Evolutionary conservation across 768 basidiomycete species (phyloP).

Genomic region (Gelatoporia subvermispora): DNA sequence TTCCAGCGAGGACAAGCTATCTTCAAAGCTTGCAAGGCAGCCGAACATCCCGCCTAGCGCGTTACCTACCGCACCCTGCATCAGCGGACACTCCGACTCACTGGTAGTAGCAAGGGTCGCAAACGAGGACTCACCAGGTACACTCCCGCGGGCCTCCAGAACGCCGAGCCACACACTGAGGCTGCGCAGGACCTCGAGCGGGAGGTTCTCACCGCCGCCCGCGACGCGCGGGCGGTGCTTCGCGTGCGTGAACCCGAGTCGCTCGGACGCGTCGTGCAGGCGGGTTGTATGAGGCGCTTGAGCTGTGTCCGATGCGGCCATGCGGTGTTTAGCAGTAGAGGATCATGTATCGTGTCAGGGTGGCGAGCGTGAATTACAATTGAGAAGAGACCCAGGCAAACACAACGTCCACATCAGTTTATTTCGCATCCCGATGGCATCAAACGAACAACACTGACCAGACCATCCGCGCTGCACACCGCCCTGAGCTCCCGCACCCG

Average conservation of each 20-base stretch:
- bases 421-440: too few relatives aligned
- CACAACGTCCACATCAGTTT: too few relatives aligned
- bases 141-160: conserved; percentile 53
- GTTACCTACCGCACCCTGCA: conserved; percentile 31
- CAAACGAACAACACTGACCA: too few relatives aligned
- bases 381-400: too few relatives aligned
- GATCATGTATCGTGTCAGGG: too few relatives aligned
- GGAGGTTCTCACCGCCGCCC: conserved; percentile 49
- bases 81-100: too few relatives aligned
- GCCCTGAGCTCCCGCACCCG: not conserved
- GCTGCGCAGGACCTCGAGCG: conserved; percentile 49
- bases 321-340: too few relatives aligned
- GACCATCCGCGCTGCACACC: not conserved
- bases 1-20: conserved; percentile 49
- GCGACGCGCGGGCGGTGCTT: conserved; percentile 31
- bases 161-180: conserved; percentile 56
- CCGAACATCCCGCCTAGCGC: conserved; percentile 48
- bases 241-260: conserved; percentile 11
- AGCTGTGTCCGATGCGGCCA: too few relatives aligned
- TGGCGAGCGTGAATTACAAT: too few relatives aligned
- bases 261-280: conserved; percentile 1
- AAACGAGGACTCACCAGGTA: conserved; percentile 45
- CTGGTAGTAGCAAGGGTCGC: too few relatives aligned
- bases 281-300: too few relatives aligned
- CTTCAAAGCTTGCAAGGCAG: conserved; percentile 48